Evolutionary conservation across 1,139 yeast genomes (phyloP).

Genomic region (Suhomyces kunorum): DNA sequence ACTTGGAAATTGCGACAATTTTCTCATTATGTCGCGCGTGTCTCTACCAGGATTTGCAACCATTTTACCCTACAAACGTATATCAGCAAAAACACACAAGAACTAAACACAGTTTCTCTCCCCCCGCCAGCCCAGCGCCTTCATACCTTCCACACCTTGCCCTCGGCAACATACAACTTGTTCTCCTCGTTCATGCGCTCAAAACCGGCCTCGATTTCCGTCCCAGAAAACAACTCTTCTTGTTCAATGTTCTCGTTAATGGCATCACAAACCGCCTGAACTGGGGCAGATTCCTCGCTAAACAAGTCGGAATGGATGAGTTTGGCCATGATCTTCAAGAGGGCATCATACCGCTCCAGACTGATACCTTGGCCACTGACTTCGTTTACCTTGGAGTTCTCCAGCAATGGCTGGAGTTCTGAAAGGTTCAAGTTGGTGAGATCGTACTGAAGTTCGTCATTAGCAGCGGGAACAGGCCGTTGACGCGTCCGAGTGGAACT

Average conservation of each 20-base stretch:
- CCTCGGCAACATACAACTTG: conserved; percentile 62
- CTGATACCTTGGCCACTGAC: conserved; percentile 37
- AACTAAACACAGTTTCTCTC: neutral
- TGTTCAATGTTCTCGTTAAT: conserved; percentile 57
- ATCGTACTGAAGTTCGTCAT: conserved; percentile 26
- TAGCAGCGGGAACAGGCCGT: conserved; percentile 9
- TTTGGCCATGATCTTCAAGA: conserved; percentile 49
- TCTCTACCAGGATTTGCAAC: conserved; percentile 4
- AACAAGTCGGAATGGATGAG: conserved; percentile 42
- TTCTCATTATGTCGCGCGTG: conserved; percentile 9
- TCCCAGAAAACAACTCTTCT: conserved; percentile 57
- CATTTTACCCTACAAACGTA: conserved; percentile 2
- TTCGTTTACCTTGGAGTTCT: conserved; percentile 21
- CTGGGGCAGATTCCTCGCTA: conserved; percentile 46
- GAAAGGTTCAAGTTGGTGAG: conserved; percentile 30
- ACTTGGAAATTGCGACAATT: neutral
- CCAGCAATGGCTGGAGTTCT: conserved; percentile 30
- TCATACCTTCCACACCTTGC: conserved; percentile 60
- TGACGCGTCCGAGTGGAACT: conserved; percentile 13
- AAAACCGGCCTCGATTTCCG: conserved; percentile 58
- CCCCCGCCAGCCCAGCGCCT: neutral
- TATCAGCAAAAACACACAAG: conserved; percentile 5
- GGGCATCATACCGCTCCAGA: conserved; percentile 47
- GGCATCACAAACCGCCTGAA: conserved; percentile 42
- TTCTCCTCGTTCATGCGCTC: conserved; percentile 54